A percentile compares a stretch with the other conserved stretches of the same genome.
phyloP scores from a whole-genome alignment of 2,329 filamentous ascomycete genomes.

The Aspergillus fructus region DNA sequence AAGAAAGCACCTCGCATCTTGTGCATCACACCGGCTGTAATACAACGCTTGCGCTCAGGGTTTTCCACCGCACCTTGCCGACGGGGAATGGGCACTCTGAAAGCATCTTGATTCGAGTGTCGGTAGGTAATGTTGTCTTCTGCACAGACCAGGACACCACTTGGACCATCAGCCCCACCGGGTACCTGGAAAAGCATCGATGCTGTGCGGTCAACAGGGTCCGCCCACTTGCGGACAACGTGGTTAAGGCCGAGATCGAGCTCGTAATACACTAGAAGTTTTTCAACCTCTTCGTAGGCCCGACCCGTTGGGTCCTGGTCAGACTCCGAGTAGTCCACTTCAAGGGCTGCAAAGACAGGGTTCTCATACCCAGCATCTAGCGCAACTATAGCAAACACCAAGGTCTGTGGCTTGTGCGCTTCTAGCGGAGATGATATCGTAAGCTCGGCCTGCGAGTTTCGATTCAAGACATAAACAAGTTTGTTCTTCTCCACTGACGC shows the following conservation, averaged over 20 bases:
- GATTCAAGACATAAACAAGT: slow-evolving; percentile 96
- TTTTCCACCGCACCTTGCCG: slow-evolving; percentile 87
- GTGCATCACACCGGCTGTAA: slow-evolving; percentile 93
- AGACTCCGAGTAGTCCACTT: slow-evolving; percentile 87
- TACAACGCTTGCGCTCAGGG: slow-evolving; percentile 81
- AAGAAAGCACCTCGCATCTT: slow-evolving; percentile 97
- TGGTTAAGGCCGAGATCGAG: slow-evolving; percentile 95
- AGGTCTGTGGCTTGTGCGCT: slow-evolving; percentile 86
- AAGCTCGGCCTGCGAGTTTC: slow-evolving; percentile 89
- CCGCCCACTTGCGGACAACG: slow-evolving; percentile 94
- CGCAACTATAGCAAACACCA: slow-evolving; percentile 84
- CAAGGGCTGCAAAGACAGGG: slow-evolving; percentile 90
- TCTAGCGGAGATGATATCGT: slow-evolving; percentile 97
- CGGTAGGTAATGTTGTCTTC: slow-evolving; percentile 95
- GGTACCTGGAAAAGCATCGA: slow-evolving; percentile 93
- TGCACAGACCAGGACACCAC: slow-evolving; percentile 90
- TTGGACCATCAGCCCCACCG: slow-evolving; percentile 88
- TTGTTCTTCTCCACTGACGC: slow-evolving; percentile 98
- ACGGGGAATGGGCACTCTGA: slow-evolving; percentile 84
- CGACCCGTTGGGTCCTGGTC: slow-evolving; percentile 88
- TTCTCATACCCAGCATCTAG: slow-evolving; percentile 97
- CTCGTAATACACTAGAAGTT: slow-evolving; percentile 94
- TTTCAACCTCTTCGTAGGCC: slow-evolving; percentile 79
- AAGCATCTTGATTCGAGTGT: slow-evolving; percentile 91
- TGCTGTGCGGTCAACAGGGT: slow-evolving; percentile 85